Base-by-base conservation (phyloP, 2,329 filamentous ascomycete genomes). In the Bipolaris zeicola region DNA sequence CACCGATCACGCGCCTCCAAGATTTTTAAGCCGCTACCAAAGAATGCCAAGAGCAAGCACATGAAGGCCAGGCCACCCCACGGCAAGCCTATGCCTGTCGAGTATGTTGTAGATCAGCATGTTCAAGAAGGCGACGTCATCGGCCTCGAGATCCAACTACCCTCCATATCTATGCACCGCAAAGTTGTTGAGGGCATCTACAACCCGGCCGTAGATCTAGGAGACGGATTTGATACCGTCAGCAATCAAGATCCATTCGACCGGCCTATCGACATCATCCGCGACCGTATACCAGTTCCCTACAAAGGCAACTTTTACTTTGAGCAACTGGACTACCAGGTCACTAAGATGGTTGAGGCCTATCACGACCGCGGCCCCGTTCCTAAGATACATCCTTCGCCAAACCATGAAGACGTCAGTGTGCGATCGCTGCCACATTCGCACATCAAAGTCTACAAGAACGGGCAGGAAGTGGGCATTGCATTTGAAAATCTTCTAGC, bases 281-380 rank as follows among this genome's bases (percentile, higher is more conserved):
- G 96, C 60, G 96, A 99, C 76, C 90, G 95, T 46, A 92, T 97
- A 42, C 93, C 95, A 1, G 96, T 98, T 64, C 88, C 93, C 8
- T 96, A 96, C 81, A 97, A 96, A 76, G 87, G 89, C 39, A 92
- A 96, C 74, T 89, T 93, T 50, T 96, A 96, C 79, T 97, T 96
- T 76, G 94, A 98, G 77, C 89, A 91, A 72, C 90, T 92, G 62
- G 92, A 96, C 72, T 96, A 96, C 74, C 90, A 94, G 66, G 83
- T 91, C 0, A 89, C 89, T 10, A 96, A 96, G 73, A 89, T 96
- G 63, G 86, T 98, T 38, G 93, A 97, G 68, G 90, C 76, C 11
- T 83, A 83, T 62, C 75, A 78, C 37, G 80, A 82, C 62, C 76
- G 81, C 31, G 79, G 78, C 3, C 77, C 79, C 2, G 76, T 77